Evolutionary conservation across 2,329 filamentous ascomycete genomes (phyloP).

Genomic region (Paraconiothyrium sp.): DNA sequence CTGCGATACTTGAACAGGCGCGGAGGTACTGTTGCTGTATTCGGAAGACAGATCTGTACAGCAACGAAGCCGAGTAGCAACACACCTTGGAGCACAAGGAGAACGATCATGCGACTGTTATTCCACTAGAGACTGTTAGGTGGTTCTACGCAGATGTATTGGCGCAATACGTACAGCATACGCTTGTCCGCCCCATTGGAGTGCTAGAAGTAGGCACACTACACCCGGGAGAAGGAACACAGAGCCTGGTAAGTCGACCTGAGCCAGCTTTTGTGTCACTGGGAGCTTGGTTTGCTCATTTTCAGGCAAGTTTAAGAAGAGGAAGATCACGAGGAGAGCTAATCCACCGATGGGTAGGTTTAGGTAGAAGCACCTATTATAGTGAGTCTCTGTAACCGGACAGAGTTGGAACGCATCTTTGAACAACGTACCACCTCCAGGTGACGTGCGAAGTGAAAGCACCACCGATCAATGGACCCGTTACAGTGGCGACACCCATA

Average conservation of each 20-base stretch:
- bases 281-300: conserved; percentile 12
- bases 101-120: conserved; percentile 54
- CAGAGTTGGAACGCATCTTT: conserved; percentile 37
- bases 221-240: conserved; percentile 37
- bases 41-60: conserved; percentile 23
- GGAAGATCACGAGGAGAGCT: conserved; percentile 19
- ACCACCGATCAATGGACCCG: conserved; percentile 28
- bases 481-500: conserved; percentile 49
- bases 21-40: conserved; percentile 28
- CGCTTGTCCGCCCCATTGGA: conserved; percentile 42
- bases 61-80: conserved; percentile 54
- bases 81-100: conserved; percentile 52
- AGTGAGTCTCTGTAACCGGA: conserved; percentile 36
- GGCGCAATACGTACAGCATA: conserved; percentile 21
- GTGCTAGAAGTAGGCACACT: conserved; percentile 39
- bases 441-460: conserved; percentile 64
- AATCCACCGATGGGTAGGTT: conserved; percentile 31
- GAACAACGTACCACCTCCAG: conserved; percentile 54
- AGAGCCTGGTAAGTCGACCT: conserved; percentile 44
- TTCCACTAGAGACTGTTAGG: conserved; percentile 44
- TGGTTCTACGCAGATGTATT: background rate
- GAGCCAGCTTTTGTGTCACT: conserved; percentile 23
- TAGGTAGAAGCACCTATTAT: conserved; percentile 35
- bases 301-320: conserved; percentile 51
- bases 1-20: conserved; percentile 29